Conservation (phyloP, 306 rosid genomes). For the Leucaena leucocephala region DNA sequence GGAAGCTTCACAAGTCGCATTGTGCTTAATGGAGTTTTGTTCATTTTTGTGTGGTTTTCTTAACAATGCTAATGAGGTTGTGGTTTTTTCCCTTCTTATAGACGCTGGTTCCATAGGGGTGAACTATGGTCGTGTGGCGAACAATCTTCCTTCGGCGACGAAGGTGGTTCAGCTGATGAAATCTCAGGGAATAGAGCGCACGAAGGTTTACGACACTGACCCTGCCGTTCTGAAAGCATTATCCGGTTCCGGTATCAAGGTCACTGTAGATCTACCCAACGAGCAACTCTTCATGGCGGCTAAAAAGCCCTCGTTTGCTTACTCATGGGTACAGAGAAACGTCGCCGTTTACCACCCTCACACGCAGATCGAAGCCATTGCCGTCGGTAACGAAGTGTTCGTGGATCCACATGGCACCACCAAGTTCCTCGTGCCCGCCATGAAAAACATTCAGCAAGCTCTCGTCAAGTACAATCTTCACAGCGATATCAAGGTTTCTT, state of each 20-base stretch:
- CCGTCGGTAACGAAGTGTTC: slow-evolving; percentile 94
- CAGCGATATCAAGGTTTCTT: slow-evolving; percentile 70
- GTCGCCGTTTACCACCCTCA: slow-evolving; percentile 73
- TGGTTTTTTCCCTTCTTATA: slow-evolving; percentile 34
- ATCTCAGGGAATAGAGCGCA: slow-evolving; percentile 62
- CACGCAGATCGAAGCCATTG: slow-evolving; percentile 91
- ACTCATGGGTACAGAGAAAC: slow-evolving; percentile 74
- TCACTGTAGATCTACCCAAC: slow-evolving; percentile 94
- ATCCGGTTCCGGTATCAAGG: slow-evolving; percentile 70
- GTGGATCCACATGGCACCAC: slow-evolving; percentile 78
- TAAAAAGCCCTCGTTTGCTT: slow-evolving; percentile 62
- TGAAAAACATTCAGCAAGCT: slow-evolving; percentile 81
- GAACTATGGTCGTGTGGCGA: slow-evolving; percentile 88
- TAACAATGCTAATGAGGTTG: background rate
- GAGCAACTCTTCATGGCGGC: slow-evolving; percentile 75
- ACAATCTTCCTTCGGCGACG: slow-evolving; percentile 80
- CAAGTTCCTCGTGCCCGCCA: slow-evolving; percentile 78
- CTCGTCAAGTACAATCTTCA: slow-evolving; percentile 61
- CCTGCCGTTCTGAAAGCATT: slow-evolving; percentile 77
- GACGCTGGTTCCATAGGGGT: slow-evolving; percentile 82
- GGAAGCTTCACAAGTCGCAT: background rate
- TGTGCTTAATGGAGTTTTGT: background rate
- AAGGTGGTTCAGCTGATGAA: slow-evolving; percentile 71
- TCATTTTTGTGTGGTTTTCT: background rate
- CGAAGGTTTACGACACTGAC: slow-evolving; percentile 90